Base-by-base conservation (phyloP, 1,139 yeast species). In the Candida sp. region DNA sequence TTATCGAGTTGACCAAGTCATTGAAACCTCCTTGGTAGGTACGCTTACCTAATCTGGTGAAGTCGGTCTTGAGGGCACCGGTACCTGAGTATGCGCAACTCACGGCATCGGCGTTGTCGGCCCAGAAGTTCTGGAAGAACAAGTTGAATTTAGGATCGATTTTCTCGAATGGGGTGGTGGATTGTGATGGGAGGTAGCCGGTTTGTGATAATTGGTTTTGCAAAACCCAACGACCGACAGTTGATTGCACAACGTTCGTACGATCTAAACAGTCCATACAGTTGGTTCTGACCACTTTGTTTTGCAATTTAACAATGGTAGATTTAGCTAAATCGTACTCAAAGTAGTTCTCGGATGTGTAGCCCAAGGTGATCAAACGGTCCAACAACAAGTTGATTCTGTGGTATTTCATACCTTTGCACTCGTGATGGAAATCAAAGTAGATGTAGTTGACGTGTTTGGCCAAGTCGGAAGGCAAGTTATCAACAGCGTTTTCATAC, bases 191-290 rank as follows among this genome's bases (percentile, higher is more conserved):
- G 48, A 75, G 62, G 52, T 72, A 75, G 12, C 81, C 81, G 4
- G 82, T 71, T 35, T 72, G 72, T 49, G 70, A 75, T 51, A 94
- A 81, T 72, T 91, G 96, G 53, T 75, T 76, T 68, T 91, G 97
- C 59, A 96, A 79, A 49, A 88, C 85, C 91, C 96, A 90, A 54
- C 94, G 86, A 5, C 90, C 98, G 54, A 94, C 72, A 51, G 91
- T 90, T 12, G 96, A 87, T 73, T 94, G 99, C 28, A 94, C 99
- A 47, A 94, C 99, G 66, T 94, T 94, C 25, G 99, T 94, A 71
- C 99, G 85, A 69, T 94, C 99, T 59, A 94, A 80, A 72, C 99
- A 94, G 73, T 94, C 99, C 98, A 94, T 96, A 77, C 99, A 94
- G 71, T 94, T 94, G n/a, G 99, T 90, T 66, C 99, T 83, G 33